Evolutionary conservation across 2,329 filamentous ascomycete genomes (phyloP).

Genomic region (Aspergillus vadensis): DNA sequence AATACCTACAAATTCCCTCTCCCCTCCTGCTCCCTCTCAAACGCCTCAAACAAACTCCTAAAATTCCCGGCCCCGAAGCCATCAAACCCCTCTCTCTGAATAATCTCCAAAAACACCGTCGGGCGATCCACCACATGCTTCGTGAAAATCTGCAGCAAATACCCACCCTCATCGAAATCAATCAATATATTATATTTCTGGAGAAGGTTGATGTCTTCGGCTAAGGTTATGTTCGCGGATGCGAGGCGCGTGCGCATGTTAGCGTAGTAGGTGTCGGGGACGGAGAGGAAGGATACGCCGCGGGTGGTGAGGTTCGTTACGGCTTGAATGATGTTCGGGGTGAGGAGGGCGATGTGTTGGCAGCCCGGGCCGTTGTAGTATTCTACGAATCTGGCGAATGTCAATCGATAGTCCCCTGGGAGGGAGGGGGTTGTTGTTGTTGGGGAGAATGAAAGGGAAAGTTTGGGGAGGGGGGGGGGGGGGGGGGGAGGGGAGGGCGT

Average conservation of each 20-base stretch:
- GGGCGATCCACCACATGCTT: constrained; percentile 87
- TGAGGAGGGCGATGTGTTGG: constrained; percentile 84
- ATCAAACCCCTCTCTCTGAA: constrained; percentile 82
- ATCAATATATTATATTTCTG: constrained; percentile 79
- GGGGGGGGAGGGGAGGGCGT: constrained; percentile 28
- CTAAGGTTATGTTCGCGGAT: constrained; percentile 58
- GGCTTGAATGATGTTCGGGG: constrained; percentile 70
- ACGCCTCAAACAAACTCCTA: constrained; percentile 88
- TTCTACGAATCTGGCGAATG: constrained; percentile 54
- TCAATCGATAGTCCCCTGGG: no score
- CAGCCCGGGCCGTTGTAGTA: constrained; percentile 86
- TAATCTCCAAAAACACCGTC: constrained; percentile 91
- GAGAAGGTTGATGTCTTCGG: constrained; percentile 75
- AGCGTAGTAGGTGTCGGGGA: constrained; percentile 77
- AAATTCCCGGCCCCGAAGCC: constrained; percentile 93
- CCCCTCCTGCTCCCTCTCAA: constrained; percentile 48
- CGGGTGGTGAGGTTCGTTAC: constrained; percentile 73
- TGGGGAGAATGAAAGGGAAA: no score
- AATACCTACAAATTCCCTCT: constrained; percentile 3
- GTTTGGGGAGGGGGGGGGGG: no score
- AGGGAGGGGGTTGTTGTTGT: no score
- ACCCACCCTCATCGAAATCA: constrained; percentile 88
- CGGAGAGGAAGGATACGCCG: constrained; percentile 83
- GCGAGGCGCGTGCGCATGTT: constrained; percentile 70
- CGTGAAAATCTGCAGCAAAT: constrained; percentile 72